Evolutionary conservation across 495 filamentous ascomycete genomes (phyloP), one percentile per base, ranked within the genome.

Genomic region (Extremus antarcticus): DNA sequence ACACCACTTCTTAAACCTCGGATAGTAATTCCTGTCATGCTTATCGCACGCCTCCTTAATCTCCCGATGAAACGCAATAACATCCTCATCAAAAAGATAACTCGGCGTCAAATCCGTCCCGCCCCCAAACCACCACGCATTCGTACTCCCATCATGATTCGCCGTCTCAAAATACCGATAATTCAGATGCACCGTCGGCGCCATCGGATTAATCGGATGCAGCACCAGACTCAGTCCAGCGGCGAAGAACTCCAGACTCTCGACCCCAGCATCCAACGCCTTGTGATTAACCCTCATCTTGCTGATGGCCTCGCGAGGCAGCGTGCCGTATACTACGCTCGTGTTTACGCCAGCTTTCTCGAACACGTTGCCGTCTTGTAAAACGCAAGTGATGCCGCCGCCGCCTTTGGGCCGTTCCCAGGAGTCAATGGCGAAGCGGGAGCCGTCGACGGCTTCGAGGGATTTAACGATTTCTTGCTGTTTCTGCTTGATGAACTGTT

Each of bases 121-220:
- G 21, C 92, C 92, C 43, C 92, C 92, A 59, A 95, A 99, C 92
- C 92, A 99, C 94, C 94, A 99, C 1, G 85, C 78, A 1, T 88
- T 83, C 16, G 86, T 81, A 3, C 74, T 77, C 9, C 85, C 86
- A 58, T 85, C 80, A 8, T 77, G 71, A 55, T 86, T 86, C 64
- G 83, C 82, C 7, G 92, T 99, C 74, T 99, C 92, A 66, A 99
- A 99, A 74, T 99, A 99, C 2, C 92, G 80, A 75, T 99, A 99
- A 75, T 99, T 99, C 56, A 99, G 76, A 69, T 99, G 92, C 20
- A 99, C 90, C 0, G 92, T 99, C 0, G 92, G 92, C 19, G 90
- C 91, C 84, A 94, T 94, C 23, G 92, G 92, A 70, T 99, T 99
- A 32, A 78, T 72, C 7, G 92, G 92, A 68, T 97, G 92, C 21